Base-by-base conservation (phyloP, 176 grass and related monocot genomes). In the Microstegium vimineum region DNA sequence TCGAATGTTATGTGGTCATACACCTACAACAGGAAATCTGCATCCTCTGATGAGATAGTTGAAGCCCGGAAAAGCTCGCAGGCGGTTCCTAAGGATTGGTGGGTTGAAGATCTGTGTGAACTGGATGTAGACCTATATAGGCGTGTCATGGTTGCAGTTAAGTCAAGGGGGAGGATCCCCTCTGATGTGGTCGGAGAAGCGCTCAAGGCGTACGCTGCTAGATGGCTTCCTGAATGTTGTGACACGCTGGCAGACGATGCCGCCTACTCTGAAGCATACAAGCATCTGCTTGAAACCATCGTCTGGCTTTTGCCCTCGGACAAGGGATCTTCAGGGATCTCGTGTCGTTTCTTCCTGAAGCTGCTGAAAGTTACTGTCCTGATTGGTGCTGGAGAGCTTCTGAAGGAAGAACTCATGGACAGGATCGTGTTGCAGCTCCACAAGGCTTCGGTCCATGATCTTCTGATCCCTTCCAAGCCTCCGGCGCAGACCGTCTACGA, bases 81-180 rank as follows among this genome's bases (percentile, higher is more conserved):
- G 77, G 66, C 56, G 0, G 85, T 90, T 69, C 90, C 93, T 0
- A 81, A 82, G 23, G 89, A 99, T 43, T 99, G 97, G 97, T 99
- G 97, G 97, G 83, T 94, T 35, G 89, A 99, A 73, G 97, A 99
- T 78, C 73, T 99, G 34, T 92, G 93, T 67, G 93, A 95, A 18
- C 83, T 96, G 49, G 90, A 93, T 81, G 84, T 99, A 34, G 91
- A 92, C 20, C 91, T 90, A 31, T 99, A 95, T 80, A 89, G 82
- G 83, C 86, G 79, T 61, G 91, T 89, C 80, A 96, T 99, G 90
- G 85, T 92, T 42, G 93, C 97, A 0, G 76, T 99, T 5, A 94
- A 94, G 36, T 96, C 89, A 13, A 91, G 81, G 62, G 93, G 87
- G 8, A 91, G 89, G 86, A 72, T 94, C 28, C 85, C 89, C n/a